A percentile compares a stretch with the other conserved stretches of the same genome.
These are phyloP conservation scores for Carex arenaria DNA, from an alignment of 202 grass and related monocot species.

Conservation along the genomic window DNA sequence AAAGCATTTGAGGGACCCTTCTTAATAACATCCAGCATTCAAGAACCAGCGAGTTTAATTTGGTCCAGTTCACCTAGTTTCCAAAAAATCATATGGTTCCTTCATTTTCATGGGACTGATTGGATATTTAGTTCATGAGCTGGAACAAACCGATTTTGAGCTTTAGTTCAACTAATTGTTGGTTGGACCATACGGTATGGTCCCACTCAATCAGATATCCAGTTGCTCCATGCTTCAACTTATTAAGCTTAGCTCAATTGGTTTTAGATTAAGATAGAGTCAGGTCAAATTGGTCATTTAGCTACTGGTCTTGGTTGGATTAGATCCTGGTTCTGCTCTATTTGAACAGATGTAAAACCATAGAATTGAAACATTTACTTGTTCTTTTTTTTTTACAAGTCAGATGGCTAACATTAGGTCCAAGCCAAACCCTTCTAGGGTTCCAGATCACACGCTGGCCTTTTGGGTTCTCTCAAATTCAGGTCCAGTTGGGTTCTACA, in stretches of 20 bases:
- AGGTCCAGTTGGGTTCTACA: background rate
- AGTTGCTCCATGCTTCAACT: background rate
- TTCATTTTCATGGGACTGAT: background rate
- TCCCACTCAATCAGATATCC: background rate
- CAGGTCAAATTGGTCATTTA: background rate
- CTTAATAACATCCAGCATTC: background rate
- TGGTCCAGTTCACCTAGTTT: background rate
- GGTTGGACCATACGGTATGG: too few species aligned
- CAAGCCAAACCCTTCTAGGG: background rate
- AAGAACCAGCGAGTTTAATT: background rate
- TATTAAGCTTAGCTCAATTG: background rate
- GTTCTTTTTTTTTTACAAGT: background rate
- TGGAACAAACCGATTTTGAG: background rate
- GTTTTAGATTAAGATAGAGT: background rate
- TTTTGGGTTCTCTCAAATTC: background rate
- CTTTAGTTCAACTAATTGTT: background rate
- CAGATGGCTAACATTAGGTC: background rate
- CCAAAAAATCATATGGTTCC: background rate
- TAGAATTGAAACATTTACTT: background rate
- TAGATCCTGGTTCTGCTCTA: background rate
- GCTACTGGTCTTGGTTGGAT: background rate
- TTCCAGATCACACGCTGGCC: background rate
- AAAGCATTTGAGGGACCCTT: background rate
- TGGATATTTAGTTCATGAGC: background rate
- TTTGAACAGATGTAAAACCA: background rate